phyloP scores from a whole-genome alignment of 495 filamentous ascomycete species.

The Sabuloglossum arenarium region DNA sequence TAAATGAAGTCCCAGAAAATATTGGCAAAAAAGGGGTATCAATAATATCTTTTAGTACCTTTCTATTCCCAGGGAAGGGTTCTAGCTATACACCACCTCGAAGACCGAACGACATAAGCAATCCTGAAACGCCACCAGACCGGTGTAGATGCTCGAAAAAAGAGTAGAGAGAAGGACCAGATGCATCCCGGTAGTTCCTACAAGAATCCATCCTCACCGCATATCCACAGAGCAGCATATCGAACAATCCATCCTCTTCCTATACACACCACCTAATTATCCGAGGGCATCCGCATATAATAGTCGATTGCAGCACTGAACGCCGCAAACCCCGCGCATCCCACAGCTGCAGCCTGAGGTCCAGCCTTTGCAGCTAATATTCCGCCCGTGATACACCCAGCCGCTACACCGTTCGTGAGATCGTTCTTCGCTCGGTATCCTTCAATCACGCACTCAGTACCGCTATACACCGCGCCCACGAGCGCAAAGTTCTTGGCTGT shows the following conservation, averaged over 20 bases:
- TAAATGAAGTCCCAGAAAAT: background rate
- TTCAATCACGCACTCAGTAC: slow-evolving; percentile 91
- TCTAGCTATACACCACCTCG: background rate
- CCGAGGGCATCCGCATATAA: slow-evolving; percentile 49
- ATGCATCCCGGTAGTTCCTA: background rate
- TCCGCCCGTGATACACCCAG: slow-evolving; percentile 83
- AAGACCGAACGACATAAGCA: background rate
- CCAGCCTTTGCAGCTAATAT: slow-evolving; percentile 67
- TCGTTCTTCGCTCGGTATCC: slow-evolving; percentile 87
- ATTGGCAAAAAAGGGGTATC: background rate
- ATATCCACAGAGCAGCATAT: background rate
- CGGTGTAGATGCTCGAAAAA: background rate
- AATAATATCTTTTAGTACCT: background rate
- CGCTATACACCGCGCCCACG: slow-evolving; percentile 73
- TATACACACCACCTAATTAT: background rate
- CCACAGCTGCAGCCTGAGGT: slow-evolving; percentile 71
- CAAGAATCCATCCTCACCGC: too few species aligned
- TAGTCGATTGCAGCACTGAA: slow-evolving; percentile 90
- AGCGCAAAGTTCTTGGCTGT: slow-evolving; percentile 89
- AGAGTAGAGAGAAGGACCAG: background rate
- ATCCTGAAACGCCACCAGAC: background rate
- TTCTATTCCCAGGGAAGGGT: background rate
- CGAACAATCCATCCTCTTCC: background rate
- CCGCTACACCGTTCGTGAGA: slow-evolving; percentile 64
- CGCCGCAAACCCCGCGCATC: slow-evolving; percentile 87